Percentiles rank a stretch among this genome's conserved stretches.
These are phyloP conservation scores for Oryza brachyantha DNA, from an alignment of 176 grass and related monocot genomes.

Conservation along the genomic window DNA sequence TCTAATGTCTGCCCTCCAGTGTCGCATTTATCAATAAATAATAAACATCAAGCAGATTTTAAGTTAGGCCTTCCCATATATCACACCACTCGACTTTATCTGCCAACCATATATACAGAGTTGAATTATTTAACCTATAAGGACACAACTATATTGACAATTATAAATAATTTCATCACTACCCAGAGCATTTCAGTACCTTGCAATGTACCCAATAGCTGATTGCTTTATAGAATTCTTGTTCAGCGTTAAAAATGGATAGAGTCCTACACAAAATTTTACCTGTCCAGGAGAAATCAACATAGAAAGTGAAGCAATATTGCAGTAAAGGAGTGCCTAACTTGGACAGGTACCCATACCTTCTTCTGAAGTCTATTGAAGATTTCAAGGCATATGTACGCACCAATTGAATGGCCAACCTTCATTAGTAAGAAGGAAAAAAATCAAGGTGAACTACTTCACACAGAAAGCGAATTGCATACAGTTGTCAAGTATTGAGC, in stretches of 20 bases:
- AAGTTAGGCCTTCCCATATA: background rate
- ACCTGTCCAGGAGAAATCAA: constrained; percentile 55
- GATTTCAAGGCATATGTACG: constrained; percentile 75
- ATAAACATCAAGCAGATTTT: background rate
- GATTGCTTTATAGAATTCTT: constrained; percentile 67
- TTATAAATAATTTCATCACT: background rate
- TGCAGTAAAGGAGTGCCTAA: background rate
- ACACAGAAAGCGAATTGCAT: background rate
- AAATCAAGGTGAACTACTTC: background rate
- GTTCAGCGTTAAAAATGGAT: constrained; percentile 92
- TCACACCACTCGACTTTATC: background rate
- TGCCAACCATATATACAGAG: background rate
- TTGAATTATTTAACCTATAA: too few relatives aligned
- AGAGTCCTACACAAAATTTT: constrained; percentile 61
- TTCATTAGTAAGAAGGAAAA: constrained; percentile 32
- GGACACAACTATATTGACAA: constrained; percentile 7
- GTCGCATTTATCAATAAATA: constrained; percentile 4
- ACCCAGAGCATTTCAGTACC: constrained; percentile 44
- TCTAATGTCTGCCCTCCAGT: background rate
- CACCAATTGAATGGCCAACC: constrained; percentile 97
- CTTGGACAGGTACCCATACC: constrained; percentile 34
- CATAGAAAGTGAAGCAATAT: constrained; percentile 23
- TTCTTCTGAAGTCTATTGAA: constrained; percentile 74
- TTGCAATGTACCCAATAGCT: constrained; percentile 59
- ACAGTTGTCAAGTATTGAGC: background rate